Evolutionary conservation across 2,329 filamentous ascomycete species (phyloP).

Genomic region (Rosellinia necatrix): DNA sequence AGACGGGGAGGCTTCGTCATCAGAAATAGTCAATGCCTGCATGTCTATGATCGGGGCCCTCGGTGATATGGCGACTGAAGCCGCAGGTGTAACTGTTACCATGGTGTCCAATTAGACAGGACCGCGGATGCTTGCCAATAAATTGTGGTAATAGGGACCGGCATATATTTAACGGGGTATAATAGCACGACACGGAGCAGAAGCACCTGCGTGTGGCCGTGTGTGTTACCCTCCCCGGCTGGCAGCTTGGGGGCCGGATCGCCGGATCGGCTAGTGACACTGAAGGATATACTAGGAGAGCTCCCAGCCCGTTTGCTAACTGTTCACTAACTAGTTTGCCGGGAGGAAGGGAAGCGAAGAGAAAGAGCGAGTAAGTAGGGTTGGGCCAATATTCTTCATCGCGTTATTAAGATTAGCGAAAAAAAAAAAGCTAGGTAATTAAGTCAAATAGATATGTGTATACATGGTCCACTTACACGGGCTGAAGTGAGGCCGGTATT

Average conservation of each 20-base stretch:
- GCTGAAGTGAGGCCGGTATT: no score
- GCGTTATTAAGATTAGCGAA: no score
- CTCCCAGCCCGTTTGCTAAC: no score
- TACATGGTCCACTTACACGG: no score
- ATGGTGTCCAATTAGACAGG: constrained; percentile 29
- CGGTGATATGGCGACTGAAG: constrained; percentile 16
- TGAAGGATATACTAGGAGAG: no score
- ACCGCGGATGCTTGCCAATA: constrained; percentile 17
- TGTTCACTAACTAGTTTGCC: no score
- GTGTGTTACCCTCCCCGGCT: neutral
- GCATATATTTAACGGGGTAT: constrained; percentile 4
- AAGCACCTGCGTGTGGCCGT: neutral
- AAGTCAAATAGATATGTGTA: neutral
- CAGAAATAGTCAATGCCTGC: constrained; percentile 27
- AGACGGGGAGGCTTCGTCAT: constrained; percentile 34
- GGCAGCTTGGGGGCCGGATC: neutral
- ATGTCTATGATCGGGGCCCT: constrained; percentile 23
- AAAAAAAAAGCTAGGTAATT: neutral
- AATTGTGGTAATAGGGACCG: constrained; percentile 13
- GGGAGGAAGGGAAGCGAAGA: neutral
- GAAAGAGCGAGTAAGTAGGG: neutral
- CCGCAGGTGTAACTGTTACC: constrained; percentile 18
- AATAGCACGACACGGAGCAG: constrained; percentile 21
- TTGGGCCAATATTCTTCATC: no score
- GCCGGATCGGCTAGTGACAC: no score